These are phyloP conservation scores for Hydnomerulius pinastri DNA, from an alignment of 768 basidiomycete genomes.

Conservation along the genomic window DNA sequence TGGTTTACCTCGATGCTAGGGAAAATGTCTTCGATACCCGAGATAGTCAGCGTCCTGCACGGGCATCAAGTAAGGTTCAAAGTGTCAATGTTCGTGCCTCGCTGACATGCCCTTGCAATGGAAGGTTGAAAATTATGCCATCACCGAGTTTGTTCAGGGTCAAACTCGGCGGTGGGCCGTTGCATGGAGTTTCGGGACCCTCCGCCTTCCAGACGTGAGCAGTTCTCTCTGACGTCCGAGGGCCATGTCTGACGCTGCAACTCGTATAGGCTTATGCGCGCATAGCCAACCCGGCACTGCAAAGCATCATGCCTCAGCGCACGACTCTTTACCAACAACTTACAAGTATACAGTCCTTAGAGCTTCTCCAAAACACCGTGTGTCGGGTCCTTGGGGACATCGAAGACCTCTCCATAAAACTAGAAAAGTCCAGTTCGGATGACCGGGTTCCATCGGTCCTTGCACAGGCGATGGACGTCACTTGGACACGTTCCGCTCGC, in stretches of 20 bases:
- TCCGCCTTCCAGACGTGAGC: slow-evolving; percentile 78
- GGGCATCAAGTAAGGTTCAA: slow-evolving; percentile 39
- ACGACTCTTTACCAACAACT: slow-evolving; percentile 54
- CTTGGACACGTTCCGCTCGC: slow-evolving; percentile 72
- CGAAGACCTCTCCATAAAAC: slow-evolving; percentile 23
- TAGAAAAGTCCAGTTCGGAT: not conserved
- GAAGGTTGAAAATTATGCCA: slow-evolving; percentile 87
- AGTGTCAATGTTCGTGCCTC: not conserved
- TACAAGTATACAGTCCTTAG: slow-evolving; percentile 8
- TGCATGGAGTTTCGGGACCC: slow-evolving; percentile 76
- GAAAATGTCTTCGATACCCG: slow-evolving; percentile 71
- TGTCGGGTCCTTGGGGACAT: slow-evolving; percentile 36
- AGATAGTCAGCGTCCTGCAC: slow-evolving; percentile 59
- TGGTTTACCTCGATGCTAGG: slow-evolving; percentile 97
- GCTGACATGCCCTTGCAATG: not conserved
- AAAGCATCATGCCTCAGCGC: slow-evolving; percentile 55
- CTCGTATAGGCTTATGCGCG: slow-evolving; percentile 38
- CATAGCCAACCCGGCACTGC: slow-evolving; percentile 43
- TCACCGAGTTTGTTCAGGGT: slow-evolving; percentile 84
- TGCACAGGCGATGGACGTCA: slow-evolving; percentile 40
- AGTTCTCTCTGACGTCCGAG: not conserved
- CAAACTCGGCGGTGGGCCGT: slow-evolving; percentile 91
- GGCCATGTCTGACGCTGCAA: slow-evolving; percentile 29
- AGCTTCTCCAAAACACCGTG: slow-evolving; percentile 22
- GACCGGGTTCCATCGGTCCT: slow-evolving; percentile 17